Evolutionary conservation across 202 grass and related monocot species (phyloP).

Genomic region (Zizania palustris): DNA sequence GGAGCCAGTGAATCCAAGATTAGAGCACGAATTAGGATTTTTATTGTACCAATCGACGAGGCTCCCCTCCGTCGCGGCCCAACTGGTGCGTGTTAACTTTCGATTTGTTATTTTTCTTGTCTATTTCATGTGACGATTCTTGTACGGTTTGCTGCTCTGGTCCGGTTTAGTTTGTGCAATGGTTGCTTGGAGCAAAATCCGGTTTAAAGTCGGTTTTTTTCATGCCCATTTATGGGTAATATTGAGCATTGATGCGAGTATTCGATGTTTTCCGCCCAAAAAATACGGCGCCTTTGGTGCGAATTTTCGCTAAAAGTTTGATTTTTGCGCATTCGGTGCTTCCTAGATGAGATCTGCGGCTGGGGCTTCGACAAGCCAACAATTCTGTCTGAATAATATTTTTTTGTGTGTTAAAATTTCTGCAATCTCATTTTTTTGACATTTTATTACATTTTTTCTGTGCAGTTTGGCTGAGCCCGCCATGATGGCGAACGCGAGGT

Average conservation of each 20-base stretch:
- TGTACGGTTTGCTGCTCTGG: conserved; percentile 20
- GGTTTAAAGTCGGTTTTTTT: conserved; percentile 12
- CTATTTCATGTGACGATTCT: not conserved
- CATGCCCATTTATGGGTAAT: conserved; percentile 2
- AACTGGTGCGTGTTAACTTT: conserved; percentile 20
- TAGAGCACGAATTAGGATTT: conserved; percentile 28
- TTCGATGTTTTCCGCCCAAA: conserved; percentile 3
- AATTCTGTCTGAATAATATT: conserved; percentile 25
- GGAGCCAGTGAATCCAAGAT: conserved; percentile 4
- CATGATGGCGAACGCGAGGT: conserved; percentile 57
- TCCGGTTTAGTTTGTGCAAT: not conserved
- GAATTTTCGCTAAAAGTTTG: not conserved
- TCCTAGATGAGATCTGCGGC: conserved; percentile 39
- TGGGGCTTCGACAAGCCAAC: not conserved
- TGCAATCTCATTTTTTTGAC: conserved; percentile 9
- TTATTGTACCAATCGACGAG: not conserved
- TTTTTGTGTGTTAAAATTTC: conserved; percentile 25
- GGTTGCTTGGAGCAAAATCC: not conserved
- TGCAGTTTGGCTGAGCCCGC: conserved; percentile 36
- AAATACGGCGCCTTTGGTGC: not conserved
- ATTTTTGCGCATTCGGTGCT: not conserved
- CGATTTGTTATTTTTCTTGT: not conserved
- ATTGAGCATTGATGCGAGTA: not conserved
- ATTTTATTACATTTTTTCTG: not conserved
- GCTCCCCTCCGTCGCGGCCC: conserved; percentile 4